These are phyloP conservation scores for Pseudotulostoma volvatum DNA, from an alignment of 495 filamentous ascomycete genomes.

Conservation along the genomic window DNA sequence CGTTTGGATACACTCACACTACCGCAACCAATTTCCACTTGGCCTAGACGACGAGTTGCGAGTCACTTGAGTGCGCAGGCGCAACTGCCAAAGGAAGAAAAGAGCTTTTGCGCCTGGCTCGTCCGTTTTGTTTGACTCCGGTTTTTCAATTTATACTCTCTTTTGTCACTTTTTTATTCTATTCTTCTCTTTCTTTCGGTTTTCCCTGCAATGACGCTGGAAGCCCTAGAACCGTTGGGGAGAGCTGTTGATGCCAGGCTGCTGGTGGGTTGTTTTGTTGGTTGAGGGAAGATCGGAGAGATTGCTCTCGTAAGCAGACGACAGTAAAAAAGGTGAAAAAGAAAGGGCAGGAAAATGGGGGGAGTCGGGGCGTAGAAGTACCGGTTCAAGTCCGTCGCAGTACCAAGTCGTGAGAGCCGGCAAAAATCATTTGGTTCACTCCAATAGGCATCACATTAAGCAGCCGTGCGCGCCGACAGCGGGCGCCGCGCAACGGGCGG, in stretches of 20 bases:
- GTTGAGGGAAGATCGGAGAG: neutral
- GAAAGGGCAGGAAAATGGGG: neutral
- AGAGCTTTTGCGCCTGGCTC: too few species aligned
- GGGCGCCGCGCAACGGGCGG: too few species aligned
- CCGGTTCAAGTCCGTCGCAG: neutral
- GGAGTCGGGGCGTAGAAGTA: neutral
- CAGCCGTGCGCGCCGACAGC: too few species aligned
- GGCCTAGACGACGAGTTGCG: neutral
- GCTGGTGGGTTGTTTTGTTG: neutral
- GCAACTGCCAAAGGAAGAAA: slow-evolving; percentile 5
- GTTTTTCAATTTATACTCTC: too few species aligned
- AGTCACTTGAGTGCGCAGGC: slow-evolving; percentile 6
- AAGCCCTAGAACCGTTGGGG: too few species aligned
- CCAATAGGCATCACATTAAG: too few species aligned
- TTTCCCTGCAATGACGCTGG: too few species aligned
- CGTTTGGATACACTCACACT: slow-evolving; percentile 2
- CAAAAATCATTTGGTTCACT: neutral
- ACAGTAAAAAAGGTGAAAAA: neutral
- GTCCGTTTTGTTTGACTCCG: too few species aligned
- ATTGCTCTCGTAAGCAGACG: slow-evolving; percentile 19
- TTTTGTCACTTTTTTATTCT: too few species aligned
- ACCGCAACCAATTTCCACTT: slow-evolving; percentile 2
- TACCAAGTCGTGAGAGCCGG: too few species aligned
- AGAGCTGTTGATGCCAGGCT: slow-evolving; percentile 12
- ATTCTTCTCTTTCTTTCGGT: too few species aligned